Percentiles rank a stretch among this genome's conserved stretches.
These are phyloP conservation scores for Chlorella sp. DNA, from an alignment of 139 green algal genomes.

Conservation along the genomic window DNA sequence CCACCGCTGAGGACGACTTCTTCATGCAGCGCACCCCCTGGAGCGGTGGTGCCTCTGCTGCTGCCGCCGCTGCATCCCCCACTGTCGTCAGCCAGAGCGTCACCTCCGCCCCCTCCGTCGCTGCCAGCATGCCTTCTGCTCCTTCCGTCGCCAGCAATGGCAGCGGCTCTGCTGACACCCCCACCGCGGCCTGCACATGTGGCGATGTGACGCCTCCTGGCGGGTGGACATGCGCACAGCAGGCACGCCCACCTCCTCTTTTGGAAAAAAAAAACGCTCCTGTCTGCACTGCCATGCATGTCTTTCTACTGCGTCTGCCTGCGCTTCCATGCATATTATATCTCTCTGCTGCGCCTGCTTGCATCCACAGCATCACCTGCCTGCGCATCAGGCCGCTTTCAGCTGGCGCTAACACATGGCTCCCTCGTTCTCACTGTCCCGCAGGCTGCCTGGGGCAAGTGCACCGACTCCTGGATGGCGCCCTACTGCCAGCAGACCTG, in stretches of 20 bases:
- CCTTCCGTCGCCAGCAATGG: neutral
- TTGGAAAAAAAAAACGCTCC: no score
- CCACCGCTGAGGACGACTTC: neutral
- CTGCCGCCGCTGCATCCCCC: neutral
- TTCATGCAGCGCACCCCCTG: conserved; percentile 4
- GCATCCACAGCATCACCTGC: neutral
- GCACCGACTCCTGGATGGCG: neutral
- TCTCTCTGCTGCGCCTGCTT: neutral
- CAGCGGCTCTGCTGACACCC: neutral
- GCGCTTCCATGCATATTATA: neutral
- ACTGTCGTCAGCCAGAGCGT: no score
- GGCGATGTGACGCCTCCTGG: neutral
- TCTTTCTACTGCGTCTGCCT: neutral
- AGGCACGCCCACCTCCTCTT: neutral
- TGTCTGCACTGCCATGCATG: neutral
- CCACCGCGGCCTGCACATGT: neutral
- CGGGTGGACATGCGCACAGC: neutral
- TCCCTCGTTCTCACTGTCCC: neutral
- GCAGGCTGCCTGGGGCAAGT: conserved; percentile 12
- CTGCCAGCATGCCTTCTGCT: neutral
- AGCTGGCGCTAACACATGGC: neutral
- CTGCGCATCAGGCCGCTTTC: neutral
- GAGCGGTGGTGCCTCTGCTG: neutral
- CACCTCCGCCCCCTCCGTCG: neutral
- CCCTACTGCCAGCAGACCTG: conserved; percentile 1